These are phyloP conservation scores for Magnolia kwangsiensis DNA, from an alignment of 164 flowering plant genomes.

Conservation along the genomic window DNA sequence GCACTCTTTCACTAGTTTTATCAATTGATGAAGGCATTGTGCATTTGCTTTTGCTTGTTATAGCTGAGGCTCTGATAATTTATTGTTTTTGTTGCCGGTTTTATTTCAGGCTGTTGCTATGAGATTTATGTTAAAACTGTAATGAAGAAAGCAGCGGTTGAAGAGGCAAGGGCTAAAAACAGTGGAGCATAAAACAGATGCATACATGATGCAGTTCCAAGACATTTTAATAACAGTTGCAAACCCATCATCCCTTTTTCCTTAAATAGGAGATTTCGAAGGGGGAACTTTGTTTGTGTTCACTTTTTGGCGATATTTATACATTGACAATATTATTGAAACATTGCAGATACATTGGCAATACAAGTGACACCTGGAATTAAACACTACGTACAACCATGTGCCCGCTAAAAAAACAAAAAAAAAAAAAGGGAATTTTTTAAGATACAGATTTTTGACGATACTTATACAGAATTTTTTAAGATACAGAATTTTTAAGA, in stretches of 20 bases:
- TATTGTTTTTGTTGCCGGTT: neutral
- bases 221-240: neutral
- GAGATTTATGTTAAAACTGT: conserved; percentile 25
- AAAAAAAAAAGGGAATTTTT: no score
- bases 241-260: neutral
- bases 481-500: no score
- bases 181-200: neutral
- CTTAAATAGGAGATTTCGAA: neutral
- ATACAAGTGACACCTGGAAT: no score
- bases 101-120: conserved; percentile 26
- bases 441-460: no score
- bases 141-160: conserved; percentile 16
- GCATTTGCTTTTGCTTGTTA: neutral
- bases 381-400: no score
- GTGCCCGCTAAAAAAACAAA: no score
- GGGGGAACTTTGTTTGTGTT: neutral
- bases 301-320: no score
- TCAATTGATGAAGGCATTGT: neutral
- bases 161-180: neutral
- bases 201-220: neutral
- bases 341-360: no score
- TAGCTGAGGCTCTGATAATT: neutral
- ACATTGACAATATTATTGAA: no score
- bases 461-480: no score
- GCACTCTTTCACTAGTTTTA: neutral